A percentile compares a stretch with the other conserved stretches of the same genome.
Evolutionary conservation across 768 basidiomycete species (phyloP).

Genomic region (Tulasnella sp.): DNA sequence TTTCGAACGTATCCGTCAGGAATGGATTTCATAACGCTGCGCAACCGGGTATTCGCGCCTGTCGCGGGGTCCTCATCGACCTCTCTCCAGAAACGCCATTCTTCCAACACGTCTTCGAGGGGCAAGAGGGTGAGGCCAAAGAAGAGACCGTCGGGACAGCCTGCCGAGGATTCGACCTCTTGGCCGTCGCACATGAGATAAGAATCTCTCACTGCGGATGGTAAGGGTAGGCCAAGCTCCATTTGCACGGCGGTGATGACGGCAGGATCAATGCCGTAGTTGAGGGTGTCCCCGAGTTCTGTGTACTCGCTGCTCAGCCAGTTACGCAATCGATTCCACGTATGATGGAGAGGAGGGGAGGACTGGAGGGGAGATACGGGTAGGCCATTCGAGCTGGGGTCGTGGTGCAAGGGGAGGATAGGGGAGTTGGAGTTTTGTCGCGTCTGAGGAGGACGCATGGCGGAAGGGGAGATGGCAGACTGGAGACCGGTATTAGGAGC

Average conservation of each 20-base stretch:
- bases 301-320: constrained; percentile 83
- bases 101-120: constrained; percentile 83
- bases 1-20: constrained; percentile 80
- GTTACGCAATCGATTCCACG: constrained; percentile 72
- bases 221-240: constrained; percentile 73
- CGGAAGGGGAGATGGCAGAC: constrained; percentile 20
- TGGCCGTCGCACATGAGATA: constrained; percentile 86
- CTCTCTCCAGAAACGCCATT: constrained; percentile 94
- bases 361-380: constrained; percentile 28
- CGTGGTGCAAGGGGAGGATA: constrained; percentile 57
- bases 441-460: constrained; percentile 22
- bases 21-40: constrained; percentile 72
- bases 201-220: constrained; percentile 78
- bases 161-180: constrained; percentile 78
- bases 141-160: constrained; percentile 82
- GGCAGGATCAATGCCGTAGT: constrained; percentile 72
- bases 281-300: constrained; percentile 90
- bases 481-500: constrained; percentile 5
- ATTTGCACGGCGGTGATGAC: constrained; percentile 73
- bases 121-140: constrained; percentile 91
- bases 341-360: constrained; percentile 70
- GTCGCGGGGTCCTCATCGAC: constrained; percentile 82
- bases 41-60: constrained; percentile 62
- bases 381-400: constrained; percentile 36
- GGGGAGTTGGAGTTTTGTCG: constrained; percentile 25